Conservation (phyloP, 352 stramenopile genomes). For the Aphanomyces euteiches region DNA sequence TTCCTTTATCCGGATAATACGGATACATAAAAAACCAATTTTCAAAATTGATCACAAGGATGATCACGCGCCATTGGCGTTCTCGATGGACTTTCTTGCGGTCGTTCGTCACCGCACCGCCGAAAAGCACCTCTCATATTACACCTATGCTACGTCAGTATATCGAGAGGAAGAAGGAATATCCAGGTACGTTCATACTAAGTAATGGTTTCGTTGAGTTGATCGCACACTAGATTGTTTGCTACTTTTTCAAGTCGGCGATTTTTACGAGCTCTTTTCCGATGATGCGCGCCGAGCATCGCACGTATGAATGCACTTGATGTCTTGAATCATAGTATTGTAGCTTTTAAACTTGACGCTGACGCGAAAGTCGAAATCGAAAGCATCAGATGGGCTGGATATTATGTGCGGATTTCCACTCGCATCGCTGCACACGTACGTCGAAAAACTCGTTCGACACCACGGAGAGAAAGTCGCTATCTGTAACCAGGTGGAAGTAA, state of each 20-base stretch:
- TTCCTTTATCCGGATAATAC: too few relatives aligned
- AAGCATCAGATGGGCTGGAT: conserved; percentile 50
- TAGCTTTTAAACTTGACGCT: conserved; percentile 69
- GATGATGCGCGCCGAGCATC: conserved; percentile 66
- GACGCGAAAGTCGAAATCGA: conserved; percentile 52
- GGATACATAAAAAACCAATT: not conserved
- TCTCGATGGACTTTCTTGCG: not conserved
- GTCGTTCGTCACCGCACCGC: not conserved
- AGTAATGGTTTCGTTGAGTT: not conserved
- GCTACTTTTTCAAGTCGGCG: conserved; percentile 77
- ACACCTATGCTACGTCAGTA: conserved; percentile 77
- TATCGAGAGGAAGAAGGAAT: conserved; percentile 67
- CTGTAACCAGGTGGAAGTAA: conserved; percentile 75
- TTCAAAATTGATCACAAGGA: not conserved
- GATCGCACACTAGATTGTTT: conserved; percentile 52
- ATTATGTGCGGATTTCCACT: conserved; percentile 78
- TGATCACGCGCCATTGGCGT: not conserved
- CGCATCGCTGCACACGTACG: conserved; percentile 64
- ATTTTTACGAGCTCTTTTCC: conserved; percentile 84
- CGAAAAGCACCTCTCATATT: not conserved
- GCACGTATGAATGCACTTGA: conserved; percentile 39
- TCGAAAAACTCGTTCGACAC: conserved; percentile 77
- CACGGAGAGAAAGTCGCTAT: conserved; percentile 80
- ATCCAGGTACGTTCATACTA: conserved; percentile 42
- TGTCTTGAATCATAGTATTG: not conserved